Conservation (phyloP, 345 rosid species). For the Mangifera indica region DNA sequence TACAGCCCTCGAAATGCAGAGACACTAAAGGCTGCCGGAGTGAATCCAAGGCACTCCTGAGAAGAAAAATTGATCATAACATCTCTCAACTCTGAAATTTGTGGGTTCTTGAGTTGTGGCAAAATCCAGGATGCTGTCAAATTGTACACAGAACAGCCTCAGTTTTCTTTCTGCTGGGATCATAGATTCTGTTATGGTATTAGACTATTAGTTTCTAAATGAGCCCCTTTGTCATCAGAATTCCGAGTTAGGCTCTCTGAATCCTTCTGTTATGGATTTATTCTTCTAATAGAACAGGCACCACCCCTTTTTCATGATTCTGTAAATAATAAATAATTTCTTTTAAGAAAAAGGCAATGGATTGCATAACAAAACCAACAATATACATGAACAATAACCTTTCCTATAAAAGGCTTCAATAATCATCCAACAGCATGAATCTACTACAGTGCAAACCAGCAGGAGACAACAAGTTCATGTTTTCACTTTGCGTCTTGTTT, state of each 20-base stretch:
- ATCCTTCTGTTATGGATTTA: background rate
- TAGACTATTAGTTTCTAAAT: background rate
- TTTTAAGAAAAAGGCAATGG: too few species aligned
- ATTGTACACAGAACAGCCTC: background rate
- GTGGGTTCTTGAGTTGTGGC: background rate
- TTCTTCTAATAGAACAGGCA: constrained; percentile 6
- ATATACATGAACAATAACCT: too few species aligned
- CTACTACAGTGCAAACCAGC: background rate
- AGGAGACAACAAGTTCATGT: too few species aligned
- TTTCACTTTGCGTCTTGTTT: too few species aligned
- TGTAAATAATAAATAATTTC: too few species aligned
- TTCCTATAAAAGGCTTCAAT: background rate
- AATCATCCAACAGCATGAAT: background rate
- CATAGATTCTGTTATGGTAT: background rate
- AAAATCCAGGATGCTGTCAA: constrained; percentile 3
- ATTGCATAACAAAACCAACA: too few species aligned
- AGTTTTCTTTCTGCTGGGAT: background rate
- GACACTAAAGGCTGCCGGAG: constrained; percentile 41
- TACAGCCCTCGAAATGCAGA: constrained; percentile 41
- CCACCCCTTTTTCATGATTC: background rate
- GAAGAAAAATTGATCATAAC: background rate
- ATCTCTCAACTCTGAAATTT: too few species aligned
- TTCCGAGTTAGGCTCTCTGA: background rate
- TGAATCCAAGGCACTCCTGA: constrained; percentile 35
- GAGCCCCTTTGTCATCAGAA: background rate